A percentile compares a stretch with the other conserved stretches of the same genome.
phyloP scores from a whole-genome alignment of 2,329 filamentous ascomycete genomes.

The Keithomyces neogunnii region DNA sequence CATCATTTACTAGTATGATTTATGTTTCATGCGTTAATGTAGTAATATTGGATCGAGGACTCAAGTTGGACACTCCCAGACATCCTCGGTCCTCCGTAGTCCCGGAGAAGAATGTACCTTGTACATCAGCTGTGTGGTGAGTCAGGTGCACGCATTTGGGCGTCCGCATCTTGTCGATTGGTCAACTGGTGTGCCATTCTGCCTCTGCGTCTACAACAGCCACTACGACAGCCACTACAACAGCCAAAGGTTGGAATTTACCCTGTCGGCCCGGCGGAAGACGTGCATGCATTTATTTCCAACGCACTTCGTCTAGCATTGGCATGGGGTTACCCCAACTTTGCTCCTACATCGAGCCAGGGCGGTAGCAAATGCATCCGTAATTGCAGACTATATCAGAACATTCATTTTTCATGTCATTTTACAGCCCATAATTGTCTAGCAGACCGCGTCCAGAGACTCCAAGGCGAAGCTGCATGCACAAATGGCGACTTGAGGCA shows the following conservation, averaged over 20 bases:
- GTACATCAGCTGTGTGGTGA: not conserved
- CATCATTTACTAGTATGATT: too few species aligned
- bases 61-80: too few species aligned
- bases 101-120: not conserved
- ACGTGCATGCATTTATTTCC: too few species aligned
- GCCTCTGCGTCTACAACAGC: too few species aligned
- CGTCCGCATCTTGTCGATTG: slow-evolving; percentile 3
- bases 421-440: not conserved
- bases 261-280: too few species aligned
- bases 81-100: not conserved
- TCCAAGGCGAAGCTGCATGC: not conserved
- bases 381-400: not conserved
- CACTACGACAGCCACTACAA: too few species aligned
- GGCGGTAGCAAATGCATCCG: too few species aligned
- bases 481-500: not conserved
- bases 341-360: not conserved
- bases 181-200: not conserved
- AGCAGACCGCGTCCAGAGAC: not conserved
- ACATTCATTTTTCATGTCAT: not conserved
- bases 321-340: not conserved
- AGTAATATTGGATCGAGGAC: too few species aligned
- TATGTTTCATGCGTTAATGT: too few species aligned
- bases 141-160: too few species aligned
- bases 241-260: too few species aligned
- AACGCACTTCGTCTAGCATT: too few species aligned